Percentiles rank a stretch among this genome's conserved stretches.
These are phyloP conservation scores for Cochliopodium minus DNA, from an alignment of 208 protist genomes.

Conservation along the genomic window DNA sequence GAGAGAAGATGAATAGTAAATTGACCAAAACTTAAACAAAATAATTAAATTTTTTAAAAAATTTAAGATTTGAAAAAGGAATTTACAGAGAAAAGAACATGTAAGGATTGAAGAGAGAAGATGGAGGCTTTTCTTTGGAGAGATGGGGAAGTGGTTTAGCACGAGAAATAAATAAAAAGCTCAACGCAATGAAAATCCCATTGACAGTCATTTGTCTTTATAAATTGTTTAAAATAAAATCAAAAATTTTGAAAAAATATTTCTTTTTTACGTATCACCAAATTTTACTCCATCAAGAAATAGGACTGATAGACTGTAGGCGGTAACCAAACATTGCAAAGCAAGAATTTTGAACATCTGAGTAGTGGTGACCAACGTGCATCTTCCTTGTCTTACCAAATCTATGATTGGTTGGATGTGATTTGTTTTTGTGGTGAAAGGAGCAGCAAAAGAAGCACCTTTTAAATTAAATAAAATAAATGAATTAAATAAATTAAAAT, in stretches of 20 bases:
- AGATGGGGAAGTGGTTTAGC: conserved; percentile 70
- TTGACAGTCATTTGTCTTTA: conserved; percentile 81
- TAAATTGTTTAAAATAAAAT: background rate
- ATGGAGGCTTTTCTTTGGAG: conserved; percentile 63
- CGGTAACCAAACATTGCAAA: conserved; percentile 86
- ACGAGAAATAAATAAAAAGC: conserved; percentile 91
- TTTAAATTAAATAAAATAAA: too few species aligned
- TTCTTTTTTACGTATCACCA: conserved; percentile 62
- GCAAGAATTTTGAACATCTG: conserved; percentile 98
- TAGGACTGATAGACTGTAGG: conserved; percentile 87
- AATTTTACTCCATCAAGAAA: conserved; percentile 85
- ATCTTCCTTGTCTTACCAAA: conserved; percentile 86
- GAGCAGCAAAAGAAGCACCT: conserved; percentile 71
- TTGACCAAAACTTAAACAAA: too few species aligned
- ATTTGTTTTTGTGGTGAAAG: conserved; percentile 70
- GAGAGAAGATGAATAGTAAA: conserved; percentile 74
- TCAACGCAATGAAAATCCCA: conserved; percentile 74
- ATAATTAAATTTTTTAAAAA: too few species aligned
- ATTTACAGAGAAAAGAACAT: conserved; percentile 67
- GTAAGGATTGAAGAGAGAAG: conserved; percentile 66
- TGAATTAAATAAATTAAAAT: too few species aligned
- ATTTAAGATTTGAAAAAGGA: too few species aligned
- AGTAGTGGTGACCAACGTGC: conserved; percentile 87
- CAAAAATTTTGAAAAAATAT: conserved; percentile 1
- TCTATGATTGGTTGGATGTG: conserved; percentile 60